Base-by-base conservation (phyloP, 139 green algal species). In the Chlorella sp. region DNA sequence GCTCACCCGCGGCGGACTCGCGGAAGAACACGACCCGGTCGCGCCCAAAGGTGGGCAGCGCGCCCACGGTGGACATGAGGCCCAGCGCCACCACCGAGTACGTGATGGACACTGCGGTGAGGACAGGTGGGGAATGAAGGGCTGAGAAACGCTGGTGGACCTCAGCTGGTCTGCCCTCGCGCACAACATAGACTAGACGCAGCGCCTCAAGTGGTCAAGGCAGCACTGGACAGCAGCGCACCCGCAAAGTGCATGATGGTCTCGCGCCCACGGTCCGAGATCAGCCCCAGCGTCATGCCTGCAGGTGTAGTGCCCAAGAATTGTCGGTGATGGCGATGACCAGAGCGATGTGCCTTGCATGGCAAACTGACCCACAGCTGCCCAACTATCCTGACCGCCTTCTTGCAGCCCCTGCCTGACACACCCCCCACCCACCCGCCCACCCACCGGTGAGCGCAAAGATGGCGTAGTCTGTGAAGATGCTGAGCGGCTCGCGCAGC, bases 61-160 rank as follows among this genome's bases (percentile, higher is more conserved):
- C 86, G 41, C 88, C 84, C 26, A 78, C 88, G 30, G 81, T 92
- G 40, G 84, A 65, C 77, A 93, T 84, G 24, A 94, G 73, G 30
- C 87, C 91, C 24, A 94, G 67, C 20, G 90, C 91, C 41, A 94
- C 87, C 16, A 92, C 90, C 32, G 75, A 88, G 78, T 94, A 94
- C 24, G 89, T 84, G 28, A 86, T 85, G 43, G 86, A 79, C 44
- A 87, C 89, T 4, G 88, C 84, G 36, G 48, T n/a, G 40, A 36
- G 28, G 2, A 65, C 1, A 36, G 60, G 60, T 36, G 60, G 60
- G 9, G 20, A 26, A 17, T 26, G 60, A 7, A 68, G 60, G 60
- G 30, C 9, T 2, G n/a, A n/a, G n/a, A n/a, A n/a, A n/a, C n/a
- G n/a, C n/a, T n/a, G n/a, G n/a, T n/a, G n/a, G n/a, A n/a, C n/a